Evolutionary conservation across 495 filamentous ascomycete species (phyloP).

Genomic region (Sordaria brevicollis): DNA sequence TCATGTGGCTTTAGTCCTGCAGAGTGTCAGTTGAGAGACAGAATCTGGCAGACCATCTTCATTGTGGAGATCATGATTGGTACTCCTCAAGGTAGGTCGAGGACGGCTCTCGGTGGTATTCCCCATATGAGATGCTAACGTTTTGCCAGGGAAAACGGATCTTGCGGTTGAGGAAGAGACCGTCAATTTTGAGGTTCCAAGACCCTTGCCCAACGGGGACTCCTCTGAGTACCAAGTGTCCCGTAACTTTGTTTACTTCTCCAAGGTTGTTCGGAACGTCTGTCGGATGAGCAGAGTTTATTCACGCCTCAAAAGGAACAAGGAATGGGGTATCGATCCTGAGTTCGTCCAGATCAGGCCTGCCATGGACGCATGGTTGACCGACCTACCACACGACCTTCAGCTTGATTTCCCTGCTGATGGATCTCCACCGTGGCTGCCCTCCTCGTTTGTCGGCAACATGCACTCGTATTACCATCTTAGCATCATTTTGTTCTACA

Average conservation of each 20-base stretch:
- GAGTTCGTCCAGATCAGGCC: constrained; percentile 71
- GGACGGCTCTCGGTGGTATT: not conserved
- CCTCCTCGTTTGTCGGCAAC: constrained; percentile 84
- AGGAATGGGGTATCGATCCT: constrained; percentile 84
- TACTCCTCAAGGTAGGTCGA: constrained; percentile 70
- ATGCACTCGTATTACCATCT: constrained; percentile 90
- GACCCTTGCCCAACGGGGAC: constrained; percentile 56
- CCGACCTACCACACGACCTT: constrained; percentile 67
- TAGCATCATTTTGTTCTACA: constrained; percentile 75
- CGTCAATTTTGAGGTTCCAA: constrained; percentile 63
- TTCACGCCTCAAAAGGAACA: constrained; percentile 66
- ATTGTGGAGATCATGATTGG: constrained; percentile 88
- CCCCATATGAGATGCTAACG: constrained; percentile 16
- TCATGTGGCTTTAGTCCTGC: constrained; percentile 55
- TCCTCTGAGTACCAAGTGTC: constrained; percentile 67
- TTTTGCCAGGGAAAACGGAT: constrained; percentile 61
- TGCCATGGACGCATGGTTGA: constrained; percentile 62
- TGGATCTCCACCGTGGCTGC: constrained; percentile 73
- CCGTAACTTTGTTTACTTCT: constrained; percentile 73
- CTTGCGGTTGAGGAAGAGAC: constrained; percentile 64
- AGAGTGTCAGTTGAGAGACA: constrained; percentile 74
- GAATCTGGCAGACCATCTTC: constrained; percentile 88
- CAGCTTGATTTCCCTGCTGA: constrained; percentile 69
- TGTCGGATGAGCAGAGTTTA: constrained; percentile 67
- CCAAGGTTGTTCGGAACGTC: constrained; percentile 66